Evolutionary conservation across 805 yeast species (phyloP).

Genomic region (Candida suzukii): DNA sequence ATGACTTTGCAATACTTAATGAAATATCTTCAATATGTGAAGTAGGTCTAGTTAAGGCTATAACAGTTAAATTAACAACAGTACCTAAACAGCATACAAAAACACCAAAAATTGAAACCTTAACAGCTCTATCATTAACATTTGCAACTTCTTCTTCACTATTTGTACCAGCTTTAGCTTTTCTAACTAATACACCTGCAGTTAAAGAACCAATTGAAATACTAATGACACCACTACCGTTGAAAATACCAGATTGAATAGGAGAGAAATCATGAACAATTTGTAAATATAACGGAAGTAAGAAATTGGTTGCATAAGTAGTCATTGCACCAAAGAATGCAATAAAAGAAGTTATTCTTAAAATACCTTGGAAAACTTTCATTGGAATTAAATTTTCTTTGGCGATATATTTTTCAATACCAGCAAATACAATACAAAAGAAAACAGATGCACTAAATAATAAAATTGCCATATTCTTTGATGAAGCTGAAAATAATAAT

Average conservation of each 20-base stretch:
- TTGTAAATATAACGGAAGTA: conserved; percentile 36
- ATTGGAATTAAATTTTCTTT: conserved; percentile 34
- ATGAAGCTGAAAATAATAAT: conserved; percentile 26
- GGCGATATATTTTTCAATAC: conserved; percentile 29
- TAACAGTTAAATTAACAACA: background rate
- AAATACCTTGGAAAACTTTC: conserved; percentile 28
- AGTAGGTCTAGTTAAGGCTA: conserved; percentile 16
- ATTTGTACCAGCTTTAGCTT: conserved; percentile 10
- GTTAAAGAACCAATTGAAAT: conserved; percentile 32
- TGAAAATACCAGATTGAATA: conserved; percentile 31
- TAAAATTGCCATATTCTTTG: too few species aligned
- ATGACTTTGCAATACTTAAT: conserved; percentile 8
- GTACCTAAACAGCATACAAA: conserved; percentile 15
- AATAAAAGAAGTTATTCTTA: conserved; percentile 30
- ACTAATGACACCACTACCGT: conserved; percentile 33
- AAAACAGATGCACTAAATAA: too few species aligned
- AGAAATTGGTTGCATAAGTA: conserved; percentile 27
- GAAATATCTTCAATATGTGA: conserved; percentile 9
- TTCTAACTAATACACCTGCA: conserved; percentile 28
- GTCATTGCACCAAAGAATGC: conserved; percentile 32
- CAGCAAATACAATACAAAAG: conserved; percentile 16
- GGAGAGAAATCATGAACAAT: conserved; percentile 33
- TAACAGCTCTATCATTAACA: conserved; percentile 16
- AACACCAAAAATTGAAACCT: conserved; percentile 17
- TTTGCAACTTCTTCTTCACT: conserved; percentile 4